Evolutionary conservation across 805 yeast species (phyloP), one percentile per base, ranked within the genome.

Genomic region (Hanseniaspora occidentalis): DNA sequence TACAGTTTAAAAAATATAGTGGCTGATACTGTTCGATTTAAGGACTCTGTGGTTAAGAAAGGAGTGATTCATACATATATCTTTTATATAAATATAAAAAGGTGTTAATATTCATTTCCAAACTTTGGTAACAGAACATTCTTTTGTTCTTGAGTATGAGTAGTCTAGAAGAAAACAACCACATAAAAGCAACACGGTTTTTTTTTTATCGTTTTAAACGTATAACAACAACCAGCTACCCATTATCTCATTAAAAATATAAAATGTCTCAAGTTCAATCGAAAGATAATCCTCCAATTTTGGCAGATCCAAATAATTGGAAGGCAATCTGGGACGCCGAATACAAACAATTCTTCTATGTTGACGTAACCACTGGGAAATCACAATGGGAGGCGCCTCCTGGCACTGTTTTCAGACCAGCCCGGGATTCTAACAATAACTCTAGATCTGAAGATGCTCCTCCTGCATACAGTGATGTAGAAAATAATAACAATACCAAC

Each of bases 361-460:
- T 89, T n/a, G 67, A 85, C 50, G 61, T 82, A 47, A 52, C 67
- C 13, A 73, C 84, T 11, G 79, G 82, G 44, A 65, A 74, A 48
- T 84, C 95, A 0, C 96, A 86, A 58, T 89, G 97, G 97, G 95
- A 84, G 40, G 75, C 77, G 11, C 96, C 96, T 13, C 43, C 45
- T 9, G 80, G 80, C 1, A 73, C 84, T 0, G 55, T 49, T 1
- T 70, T 71, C 54, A 58, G 62, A 8, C 37, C 47, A 6, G 41
- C 46, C 3, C 50, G 35, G 10, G 40, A 38, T 5, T 13, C 24
- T 31, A 26, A 20, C 11, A 24, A 21, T 3, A 20, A 38, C 10
- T 22, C 43, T 3, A 60, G 50, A 7, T 58, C 52, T 2, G 65
- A 67, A 2, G 77, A 4, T 4, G 23, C 79, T 7, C 73, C 74